Evolutionary conservation across 2,329 filamentous ascomycete species (phyloP).

Genomic region (Colletotrichum somersetense): DNA sequence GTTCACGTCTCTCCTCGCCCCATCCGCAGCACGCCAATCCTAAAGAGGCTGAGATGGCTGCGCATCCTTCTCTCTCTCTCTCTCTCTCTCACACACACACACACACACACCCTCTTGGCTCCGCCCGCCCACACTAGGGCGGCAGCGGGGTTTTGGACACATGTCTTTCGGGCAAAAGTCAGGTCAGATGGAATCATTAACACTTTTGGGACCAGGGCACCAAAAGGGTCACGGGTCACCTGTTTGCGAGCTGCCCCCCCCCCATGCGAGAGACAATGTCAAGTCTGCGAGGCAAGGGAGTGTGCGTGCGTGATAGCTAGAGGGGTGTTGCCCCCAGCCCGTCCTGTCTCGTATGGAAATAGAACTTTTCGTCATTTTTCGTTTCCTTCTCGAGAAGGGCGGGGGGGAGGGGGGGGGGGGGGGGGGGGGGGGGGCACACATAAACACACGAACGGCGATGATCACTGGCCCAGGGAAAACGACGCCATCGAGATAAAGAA

Average conservation of each 20-base stretch:
- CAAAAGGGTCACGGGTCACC: not conserved
- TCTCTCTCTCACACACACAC: not conserved
- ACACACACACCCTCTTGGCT: not conserved
- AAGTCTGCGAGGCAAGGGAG: not conserved
- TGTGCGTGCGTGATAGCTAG: not conserved
- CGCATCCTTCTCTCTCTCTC: slow-evolving; percentile 10
- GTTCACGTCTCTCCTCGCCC: not conserved
- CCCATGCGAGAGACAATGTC: not conserved
- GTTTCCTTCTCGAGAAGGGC: not conserved
- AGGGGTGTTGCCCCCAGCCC: not conserved
- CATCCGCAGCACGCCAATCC: slow-evolving; percentile 30
- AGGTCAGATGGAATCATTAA: not conserved
- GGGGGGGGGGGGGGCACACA: not conserved
- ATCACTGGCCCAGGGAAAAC: not conserved
- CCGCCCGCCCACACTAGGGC: slow-evolving; percentile 1
- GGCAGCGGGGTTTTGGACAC: not conserved
- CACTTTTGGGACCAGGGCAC: not conserved
- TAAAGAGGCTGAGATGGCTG: slow-evolving; percentile 19
- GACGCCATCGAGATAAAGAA: not conserved
- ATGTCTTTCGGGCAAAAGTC: not conserved
- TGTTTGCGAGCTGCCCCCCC: not conserved
- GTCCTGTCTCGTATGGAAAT: slow-evolving; percentile 26
- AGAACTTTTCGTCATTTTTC: not conserved
- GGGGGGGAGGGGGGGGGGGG: no score
- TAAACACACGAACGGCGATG: slow-evolving; percentile 2